Percentiles rank a stretch among this genome's conserved stretches.
Conservation (phyloP, 768 basidiomycete genomes). For the Termitomyces sp. region DNA sequence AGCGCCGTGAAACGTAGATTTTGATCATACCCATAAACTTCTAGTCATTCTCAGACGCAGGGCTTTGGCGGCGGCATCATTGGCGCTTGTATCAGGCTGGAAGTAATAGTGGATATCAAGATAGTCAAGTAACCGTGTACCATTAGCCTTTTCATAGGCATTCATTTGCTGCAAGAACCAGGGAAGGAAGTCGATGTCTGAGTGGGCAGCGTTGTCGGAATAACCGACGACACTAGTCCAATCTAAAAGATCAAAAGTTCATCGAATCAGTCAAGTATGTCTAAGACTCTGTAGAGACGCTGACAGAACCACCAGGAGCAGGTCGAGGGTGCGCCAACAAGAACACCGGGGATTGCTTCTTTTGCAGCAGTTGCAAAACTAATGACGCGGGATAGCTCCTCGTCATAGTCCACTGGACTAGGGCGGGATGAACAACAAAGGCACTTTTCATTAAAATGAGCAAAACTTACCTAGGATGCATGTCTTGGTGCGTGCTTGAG, state of each 20-base stretch:
- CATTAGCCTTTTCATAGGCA: slow-evolving; percentile 23
- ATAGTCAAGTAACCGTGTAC: slow-evolving; percentile 45
- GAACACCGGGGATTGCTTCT: slow-evolving; percentile 35
- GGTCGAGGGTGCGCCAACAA: slow-evolving; percentile 42
- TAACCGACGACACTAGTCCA: slow-evolving; percentile 48
- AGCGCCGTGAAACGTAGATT: background rate
- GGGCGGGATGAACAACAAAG: background rate
- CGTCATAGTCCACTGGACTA: slow-evolving; percentile 44
- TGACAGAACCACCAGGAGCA: slow-evolving; percentile 42
- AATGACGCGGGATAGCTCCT: slow-evolving; percentile 42
- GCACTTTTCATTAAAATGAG: background rate
- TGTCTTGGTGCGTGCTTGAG: slow-evolving; percentile 47
- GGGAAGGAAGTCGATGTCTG: slow-evolving; percentile 48
- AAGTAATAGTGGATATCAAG: slow-evolving; percentile 56
- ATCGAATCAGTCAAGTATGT: background rate
- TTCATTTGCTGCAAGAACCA: slow-evolving; percentile 52
- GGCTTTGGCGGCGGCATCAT: slow-evolving; percentile 45
- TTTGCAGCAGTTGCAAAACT: slow-evolving; percentile 36
- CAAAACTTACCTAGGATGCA: slow-evolving; percentile 40
- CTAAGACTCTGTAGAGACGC: slow-evolving; percentile 1
- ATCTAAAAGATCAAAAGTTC: slow-evolving; percentile 22
- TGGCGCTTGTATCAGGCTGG: slow-evolving; percentile 46
- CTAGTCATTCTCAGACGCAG: slow-evolving; percentile 43
- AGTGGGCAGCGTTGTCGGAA: slow-evolving; percentile 43
- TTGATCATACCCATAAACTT: slow-evolving; percentile 39